phyloP scores from a whole-genome alignment of 2,329 filamentous ascomycete genomes.

The Dryadomyces sulphureus region DNA sequence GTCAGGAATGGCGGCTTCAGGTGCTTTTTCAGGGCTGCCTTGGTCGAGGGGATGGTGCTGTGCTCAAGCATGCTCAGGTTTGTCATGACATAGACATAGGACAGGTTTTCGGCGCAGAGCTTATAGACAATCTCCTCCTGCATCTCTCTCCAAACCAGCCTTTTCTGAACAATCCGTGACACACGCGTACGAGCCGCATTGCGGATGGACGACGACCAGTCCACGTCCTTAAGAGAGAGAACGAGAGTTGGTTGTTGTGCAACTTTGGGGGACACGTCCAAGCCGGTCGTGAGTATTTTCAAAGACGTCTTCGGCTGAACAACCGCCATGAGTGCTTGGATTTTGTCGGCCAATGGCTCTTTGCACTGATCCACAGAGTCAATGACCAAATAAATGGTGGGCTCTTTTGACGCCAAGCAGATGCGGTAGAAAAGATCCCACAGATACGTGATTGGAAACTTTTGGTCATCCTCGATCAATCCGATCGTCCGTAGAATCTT shows the following conservation, averaged over 20 bases:
- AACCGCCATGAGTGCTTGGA: not conserved
- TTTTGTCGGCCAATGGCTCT: not conserved
- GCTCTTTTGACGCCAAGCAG: not conserved
- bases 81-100: slow-evolving; percentile 2
- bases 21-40: not conserved
- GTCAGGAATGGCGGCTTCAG: not conserved
- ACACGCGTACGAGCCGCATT: not conserved
- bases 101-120: not conserved
- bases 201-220: not conserved
- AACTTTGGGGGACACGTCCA: not conserved
- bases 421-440: not conserved
- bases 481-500: not conserved
- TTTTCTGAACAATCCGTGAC: not conserved
- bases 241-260: not conserved
- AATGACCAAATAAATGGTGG: not conserved
- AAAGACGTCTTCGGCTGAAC: not conserved
- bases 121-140: not conserved
- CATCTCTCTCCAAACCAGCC: slow-evolving; percentile 1
- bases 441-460: not conserved
- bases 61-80: slow-evolving; percentile 1
- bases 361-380: not conserved
- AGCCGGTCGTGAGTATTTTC: not conserved
- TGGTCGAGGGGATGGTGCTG: slow-evolving; percentile 2
- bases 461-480: not conserved
- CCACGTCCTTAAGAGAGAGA: not conserved